Conservation (phyloP, 129 eudicot genomes). For the Flaveria bidentis region DNA sequence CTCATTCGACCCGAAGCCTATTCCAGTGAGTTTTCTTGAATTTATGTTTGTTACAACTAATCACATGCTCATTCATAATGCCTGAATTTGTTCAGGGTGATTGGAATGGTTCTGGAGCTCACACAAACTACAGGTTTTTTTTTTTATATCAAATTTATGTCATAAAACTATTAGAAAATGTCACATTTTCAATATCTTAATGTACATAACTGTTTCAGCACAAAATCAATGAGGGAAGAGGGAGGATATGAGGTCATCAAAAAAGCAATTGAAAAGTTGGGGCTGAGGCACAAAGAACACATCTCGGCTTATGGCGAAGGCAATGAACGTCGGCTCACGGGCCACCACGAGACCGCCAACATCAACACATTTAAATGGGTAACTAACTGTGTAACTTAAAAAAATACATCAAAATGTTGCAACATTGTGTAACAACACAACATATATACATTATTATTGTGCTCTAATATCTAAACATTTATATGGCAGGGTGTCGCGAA, state of each 20-base stretch:
- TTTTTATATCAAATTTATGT: neutral
- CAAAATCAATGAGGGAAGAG: slow-evolving; percentile 83
- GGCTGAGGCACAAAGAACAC: slow-evolving; percentile 79
- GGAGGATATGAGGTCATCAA: slow-evolving; percentile 86
- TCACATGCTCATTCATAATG: neutral
- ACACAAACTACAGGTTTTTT: slow-evolving; percentile 88
- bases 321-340: slow-evolving; percentile 97
- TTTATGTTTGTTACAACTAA: neutral
- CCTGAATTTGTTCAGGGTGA: slow-evolving; percentile 62
- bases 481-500: slow-evolving; percentile 79
- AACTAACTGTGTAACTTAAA: neutral
- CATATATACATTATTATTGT: neutral
- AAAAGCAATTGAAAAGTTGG: slow-evolving; percentile 85
- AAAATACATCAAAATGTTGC: neutral
- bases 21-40: slow-evolving; percentile 46
- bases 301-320: slow-evolving; percentile 98
- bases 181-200: slow-evolving; percentile 10
- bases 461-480: too few relatives aligned
- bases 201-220: slow-evolving; percentile 44
- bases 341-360: slow-evolving; percentile 82
- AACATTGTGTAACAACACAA: neutral
- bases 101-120: slow-evolving; percentile 98
- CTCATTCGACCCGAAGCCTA: slow-evolving; percentile 91
- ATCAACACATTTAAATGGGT: slow-evolving; percentile 90
- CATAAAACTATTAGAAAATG: neutral